Base-by-base conservation (phyloP, 148 eudicot genomes). In the Fagopyrum homotropicum region DNA sequence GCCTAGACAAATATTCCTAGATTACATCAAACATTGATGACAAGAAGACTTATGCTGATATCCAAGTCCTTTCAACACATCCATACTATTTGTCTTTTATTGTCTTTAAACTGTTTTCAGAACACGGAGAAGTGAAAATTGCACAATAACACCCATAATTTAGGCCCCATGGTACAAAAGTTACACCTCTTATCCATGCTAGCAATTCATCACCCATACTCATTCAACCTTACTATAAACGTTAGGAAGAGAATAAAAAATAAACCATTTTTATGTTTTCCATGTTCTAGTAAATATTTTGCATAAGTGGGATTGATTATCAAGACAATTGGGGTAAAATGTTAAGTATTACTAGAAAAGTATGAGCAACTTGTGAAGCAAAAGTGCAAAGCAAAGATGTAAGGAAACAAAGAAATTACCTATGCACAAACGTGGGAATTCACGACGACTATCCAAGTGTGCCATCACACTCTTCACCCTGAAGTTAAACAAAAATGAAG, bases 391-490 rank as follows among this genome's bases (percentile, higher is more conserved):
- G 70, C 45, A 12, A 68, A 35, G 45, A 11, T 35, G 22, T 44
- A 5, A 22, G n/a, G 44, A 5, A 43, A 59, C 35, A 75, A 19
- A 35, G 45, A 56, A 47, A 72, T 87, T 54, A 92, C 98, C 99
- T 85, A 96, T 88, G 87, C 91, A 90, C 78, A 96, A 80, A n/a
- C 99, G 91, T 50, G 99, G 99, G 83, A 96, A 96, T 70, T 84
- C 88, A 64, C 90, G 89, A 30, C 90, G 85, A 64, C 95, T 96
- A 82, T 92, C 94, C 86, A 96, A 84, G 81, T 90, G 95, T 72
- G 79, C 86, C 86, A 87, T 89, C 73, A 92, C 98, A 75, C 88
- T 92, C 87, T 90, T 96, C 74, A 96, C 91, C 68, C 99, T 96
- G 74, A 72, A 49, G 29, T 17, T 16, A 72, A 69, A 2, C 22